Evolutionary conservation across 192 early-diverging fungal genomes (phyloP).

Genomic region (Entomortierella beljakovae): DNA sequence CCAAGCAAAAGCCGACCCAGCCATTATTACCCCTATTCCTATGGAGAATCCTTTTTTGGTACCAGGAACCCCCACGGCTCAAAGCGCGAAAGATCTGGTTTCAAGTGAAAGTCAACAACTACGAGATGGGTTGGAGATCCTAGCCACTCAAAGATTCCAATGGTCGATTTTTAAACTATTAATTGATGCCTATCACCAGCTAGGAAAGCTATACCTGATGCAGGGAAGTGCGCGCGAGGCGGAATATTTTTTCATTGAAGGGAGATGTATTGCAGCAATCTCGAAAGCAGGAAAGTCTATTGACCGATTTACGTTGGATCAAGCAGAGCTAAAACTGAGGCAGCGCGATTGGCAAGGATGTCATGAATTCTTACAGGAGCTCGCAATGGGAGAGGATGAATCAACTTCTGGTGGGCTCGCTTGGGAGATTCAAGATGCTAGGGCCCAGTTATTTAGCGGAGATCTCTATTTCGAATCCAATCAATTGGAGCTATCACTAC

Average conservation of each 20-base stretch:
- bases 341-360: slow-evolving; percentile 59
- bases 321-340: slow-evolving; percentile 68
- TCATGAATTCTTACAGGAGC: slow-evolving; percentile 50
- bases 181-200: slow-evolving; percentile 58
- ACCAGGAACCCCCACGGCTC: background rate
- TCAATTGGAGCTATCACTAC: slow-evolving; percentile 60
- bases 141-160: slow-evolving; percentile 28
- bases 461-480: slow-evolving; percentile 60
- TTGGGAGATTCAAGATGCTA: slow-evolving; percentile 41
- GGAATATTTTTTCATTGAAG: slow-evolving; percentile 71
- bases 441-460: slow-evolving; percentile 58
- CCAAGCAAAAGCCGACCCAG: slow-evolving; percentile 12
- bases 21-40: slow-evolving; percentile 2
- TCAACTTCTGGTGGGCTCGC: background rate
- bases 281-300: slow-evolving; percentile 53
- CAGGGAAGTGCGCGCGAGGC: slow-evolving; percentile 72
- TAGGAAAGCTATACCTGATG: slow-evolving; percentile 63
- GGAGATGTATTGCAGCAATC: slow-evolving; percentile 61
- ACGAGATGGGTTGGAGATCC: slow-evolving; percentile 17
- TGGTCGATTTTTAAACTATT: slow-evolving; percentile 50
- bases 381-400: slow-evolving; percentile 38
- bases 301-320: slow-evolving; percentile 56
- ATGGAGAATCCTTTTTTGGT: slow-evolving; percentile 45
- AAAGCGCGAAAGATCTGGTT: background rate
- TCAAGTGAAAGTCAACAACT: slow-evolving; percentile 9